Evolutionary conservation across 2,329 filamentous ascomycete genomes (phyloP).

Genomic region (Scytalidium sp.): DNA sequence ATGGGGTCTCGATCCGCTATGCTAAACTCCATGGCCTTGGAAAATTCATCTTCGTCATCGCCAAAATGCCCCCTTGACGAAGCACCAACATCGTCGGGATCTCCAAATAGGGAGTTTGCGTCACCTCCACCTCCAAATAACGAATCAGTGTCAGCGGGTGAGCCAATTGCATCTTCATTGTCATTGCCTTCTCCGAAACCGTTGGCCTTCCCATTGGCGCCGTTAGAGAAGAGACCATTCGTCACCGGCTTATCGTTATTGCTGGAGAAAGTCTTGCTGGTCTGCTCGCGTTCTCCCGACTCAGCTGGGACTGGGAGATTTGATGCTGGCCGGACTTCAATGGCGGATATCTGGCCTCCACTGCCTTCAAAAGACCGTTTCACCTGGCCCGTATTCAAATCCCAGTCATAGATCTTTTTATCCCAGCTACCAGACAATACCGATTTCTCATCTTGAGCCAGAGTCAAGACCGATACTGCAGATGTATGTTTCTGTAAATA

Average conservation of each 20-base stretch:
- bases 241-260: slow-evolving; percentile 64
- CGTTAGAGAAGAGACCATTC: slow-evolving; percentile 47
- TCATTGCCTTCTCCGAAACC: slow-evolving; percentile 34
- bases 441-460: slow-evolving; percentile 81
- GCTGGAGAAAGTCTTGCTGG: slow-evolving; percentile 70
- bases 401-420: slow-evolving; percentile 92
- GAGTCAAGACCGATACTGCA: slow-evolving; percentile 81
- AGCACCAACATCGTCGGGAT: slow-evolving; percentile 56
- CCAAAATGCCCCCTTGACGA: slow-evolving; percentile 61
- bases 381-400: slow-evolving; percentile 79
- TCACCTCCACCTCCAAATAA: slow-evolving; percentile 75
- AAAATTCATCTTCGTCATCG: slow-evolving; percentile 84
- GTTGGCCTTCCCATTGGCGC: slow-evolving; percentile 34
- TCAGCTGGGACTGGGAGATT: slow-evolving; percentile 73
- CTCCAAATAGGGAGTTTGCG: slow-evolving; percentile 84
- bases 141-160: slow-evolving; percentile 66
- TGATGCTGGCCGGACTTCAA: slow-evolving; percentile 79
- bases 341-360: slow-evolving; percentile 80
- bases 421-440: slow-evolving; percentile 96
- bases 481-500: slow-evolving; percentile 82
- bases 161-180: slow-evolving; percentile 56
- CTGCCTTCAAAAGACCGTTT: slow-evolving; percentile 74
- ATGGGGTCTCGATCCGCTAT: slow-evolving; percentile 20
- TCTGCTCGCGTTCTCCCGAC: slow-evolving; percentile 53
- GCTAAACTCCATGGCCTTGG: slow-evolving; percentile 61